phyloP scores from a whole-genome alignment of 306 rosid species.

The Malus asiatica region DNA sequence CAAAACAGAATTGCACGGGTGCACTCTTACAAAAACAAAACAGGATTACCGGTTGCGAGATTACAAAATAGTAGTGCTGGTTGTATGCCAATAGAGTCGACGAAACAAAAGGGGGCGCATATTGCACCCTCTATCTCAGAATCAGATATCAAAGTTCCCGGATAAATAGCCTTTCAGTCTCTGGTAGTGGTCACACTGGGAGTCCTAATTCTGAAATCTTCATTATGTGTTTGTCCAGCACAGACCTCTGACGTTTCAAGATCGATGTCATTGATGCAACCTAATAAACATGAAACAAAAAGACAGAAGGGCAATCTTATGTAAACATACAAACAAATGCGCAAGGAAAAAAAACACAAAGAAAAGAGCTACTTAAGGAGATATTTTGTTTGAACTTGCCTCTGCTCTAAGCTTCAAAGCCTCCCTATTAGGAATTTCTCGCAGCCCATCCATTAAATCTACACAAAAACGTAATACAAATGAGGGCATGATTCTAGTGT shows the following conservation, averaged over 20 bases:
- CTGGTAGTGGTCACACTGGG: conserved; percentile 34
- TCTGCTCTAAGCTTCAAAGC: conserved; percentile 80
- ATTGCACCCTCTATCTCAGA: not conserved
- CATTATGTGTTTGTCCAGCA: conserved; percentile 51
- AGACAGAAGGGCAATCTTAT: not conserved
- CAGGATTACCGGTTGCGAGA: too few species aligned
- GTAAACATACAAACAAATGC: not conserved
- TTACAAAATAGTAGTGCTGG: not conserved
- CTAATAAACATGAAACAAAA: conserved; percentile 18
- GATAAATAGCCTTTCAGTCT: not conserved
- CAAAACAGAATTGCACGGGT: not conserved
- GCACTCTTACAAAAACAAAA: not conserved
- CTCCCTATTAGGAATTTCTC: conserved; percentile 68
- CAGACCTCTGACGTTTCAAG: conserved; percentile 50
- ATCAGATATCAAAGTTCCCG: too few species aligned
- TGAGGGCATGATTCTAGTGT: not conserved
- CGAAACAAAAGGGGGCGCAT: not conserved
- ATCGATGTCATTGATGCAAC: conserved; percentile 63
- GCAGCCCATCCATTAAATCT: conserved; percentile 78
- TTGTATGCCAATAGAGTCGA: not conserved
- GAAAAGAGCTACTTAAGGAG: not conserved
- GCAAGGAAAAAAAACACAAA: not conserved
- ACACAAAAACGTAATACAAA: not conserved
- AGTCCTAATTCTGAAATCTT: conserved; percentile 75
- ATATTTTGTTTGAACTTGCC: conserved; percentile 35